A percentile compares a stretch with the other conserved stretches of the same genome.
phyloP scores from a whole-genome alignment of 1,284 basidiomycete genomes.

The Gomphus bonarii region DNA sequence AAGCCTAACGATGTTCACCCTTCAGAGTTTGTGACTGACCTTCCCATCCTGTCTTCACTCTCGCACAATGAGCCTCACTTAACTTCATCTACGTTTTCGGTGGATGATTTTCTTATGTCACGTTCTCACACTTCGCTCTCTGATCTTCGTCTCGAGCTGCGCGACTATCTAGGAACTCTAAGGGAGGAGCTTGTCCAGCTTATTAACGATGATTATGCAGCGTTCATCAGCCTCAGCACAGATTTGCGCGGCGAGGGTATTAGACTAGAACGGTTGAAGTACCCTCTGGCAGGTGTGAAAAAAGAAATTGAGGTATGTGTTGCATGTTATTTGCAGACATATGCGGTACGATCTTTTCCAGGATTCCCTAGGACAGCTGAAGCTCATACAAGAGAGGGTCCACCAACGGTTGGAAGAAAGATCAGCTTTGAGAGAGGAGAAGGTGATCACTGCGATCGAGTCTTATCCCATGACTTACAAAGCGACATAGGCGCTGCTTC shows the following conservation, averaged over 20 bases:
- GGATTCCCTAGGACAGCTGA: constrained; percentile 56
- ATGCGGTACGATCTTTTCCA: constrained; percentile 19
- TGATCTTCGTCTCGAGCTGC: constrained; percentile 79
- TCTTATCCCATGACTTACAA: neutral
- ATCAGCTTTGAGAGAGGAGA: constrained; percentile 70
- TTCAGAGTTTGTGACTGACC: constrained; percentile 23
- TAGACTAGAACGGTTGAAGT: constrained; percentile 54
- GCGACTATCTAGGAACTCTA: constrained; percentile 73
- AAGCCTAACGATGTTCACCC: neutral
- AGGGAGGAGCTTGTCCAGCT: constrained; percentile 90
- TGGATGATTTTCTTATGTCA: constrained; percentile 84
- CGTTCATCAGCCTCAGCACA: constrained; percentile 91
- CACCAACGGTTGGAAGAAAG: constrained; percentile 69
- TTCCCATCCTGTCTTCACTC: constrained; percentile 70
- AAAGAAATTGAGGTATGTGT: constrained; percentile 56
- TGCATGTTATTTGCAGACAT: neutral
- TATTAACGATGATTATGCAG: constrained; percentile 97
- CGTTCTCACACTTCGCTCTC: constrained; percentile 79
- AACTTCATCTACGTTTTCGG: constrained; percentile 55
- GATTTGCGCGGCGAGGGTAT: constrained; percentile 78
- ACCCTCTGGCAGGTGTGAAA: constrained; percentile 56
- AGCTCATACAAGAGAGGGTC: constrained; percentile 60
- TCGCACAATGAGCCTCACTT: constrained; percentile 73
- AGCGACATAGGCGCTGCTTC: constrained; percentile 55
- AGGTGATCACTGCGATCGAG: constrained; percentile 35